Conservation (phyloP, 345 rosid species). For the Gynandropsis gynandra region DNA sequence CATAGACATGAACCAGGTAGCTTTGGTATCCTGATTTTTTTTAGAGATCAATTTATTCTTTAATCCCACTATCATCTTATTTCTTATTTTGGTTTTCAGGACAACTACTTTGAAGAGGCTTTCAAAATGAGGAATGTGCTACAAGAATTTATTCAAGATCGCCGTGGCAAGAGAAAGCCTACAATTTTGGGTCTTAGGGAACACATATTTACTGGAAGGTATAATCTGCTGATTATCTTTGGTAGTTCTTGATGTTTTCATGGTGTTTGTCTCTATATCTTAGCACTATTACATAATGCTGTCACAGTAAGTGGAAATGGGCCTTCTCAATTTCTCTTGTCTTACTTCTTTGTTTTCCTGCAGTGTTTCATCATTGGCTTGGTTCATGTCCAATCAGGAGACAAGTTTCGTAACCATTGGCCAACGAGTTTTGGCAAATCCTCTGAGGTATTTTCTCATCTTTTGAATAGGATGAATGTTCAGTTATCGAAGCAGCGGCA, state of each 20-base stretch:
- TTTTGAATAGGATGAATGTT: conserved; percentile 8
- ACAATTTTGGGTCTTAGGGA: conserved; percentile 92
- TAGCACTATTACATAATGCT: conserved; percentile 4
- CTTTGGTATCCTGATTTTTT: conserved; percentile 14
- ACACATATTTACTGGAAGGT: conserved; percentile 99
- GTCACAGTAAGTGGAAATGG: background rate
- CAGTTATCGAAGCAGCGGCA: no score
- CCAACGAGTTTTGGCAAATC: conserved; percentile 92
- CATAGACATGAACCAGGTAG: conserved; percentile 96
- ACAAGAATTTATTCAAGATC: conserved; percentile 54
- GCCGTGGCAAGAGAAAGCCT: conserved; percentile 52
- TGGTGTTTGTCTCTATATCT: conserved; percentile 4
- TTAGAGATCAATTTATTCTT: conserved; percentile 7
- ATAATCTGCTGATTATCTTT: conserved; percentile 4
- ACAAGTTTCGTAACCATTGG: conserved; percentile 93
- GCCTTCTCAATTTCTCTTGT: background rate
- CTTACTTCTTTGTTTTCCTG: conserved; percentile 20
- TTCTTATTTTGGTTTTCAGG: conserved; percentile 41
- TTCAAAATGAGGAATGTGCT: conserved; percentile 94
- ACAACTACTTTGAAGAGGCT: conserved; percentile 97
- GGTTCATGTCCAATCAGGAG: conserved; percentile 99
- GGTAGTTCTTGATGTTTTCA: conserved; percentile 6
- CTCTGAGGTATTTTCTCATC: conserved; percentile 56
- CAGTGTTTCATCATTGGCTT: conserved; percentile 99
- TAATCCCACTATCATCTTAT: conserved; percentile 12